Evolutionary conservation across 2,329 filamentous ascomycete genomes (phyloP).

Genomic region (Tolypocladium tropicale): DNA sequence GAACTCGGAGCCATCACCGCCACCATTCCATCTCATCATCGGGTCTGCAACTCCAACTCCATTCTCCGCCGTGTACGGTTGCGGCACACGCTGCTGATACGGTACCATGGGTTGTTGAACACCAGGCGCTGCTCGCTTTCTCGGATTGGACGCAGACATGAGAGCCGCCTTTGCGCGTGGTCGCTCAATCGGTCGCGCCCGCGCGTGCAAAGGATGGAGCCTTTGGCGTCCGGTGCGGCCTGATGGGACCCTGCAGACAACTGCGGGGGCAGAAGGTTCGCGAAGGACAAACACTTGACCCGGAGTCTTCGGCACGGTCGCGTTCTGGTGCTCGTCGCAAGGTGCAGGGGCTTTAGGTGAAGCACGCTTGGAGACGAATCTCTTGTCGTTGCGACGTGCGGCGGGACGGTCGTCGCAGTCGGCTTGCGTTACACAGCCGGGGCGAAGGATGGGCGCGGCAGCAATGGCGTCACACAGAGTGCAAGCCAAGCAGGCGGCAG

Average conservation of each 20-base stretch:
- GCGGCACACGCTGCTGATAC: conserved; percentile 38
- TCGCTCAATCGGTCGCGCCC: not conserved
- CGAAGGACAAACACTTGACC: not conserved
- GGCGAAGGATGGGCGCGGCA: not conserved
- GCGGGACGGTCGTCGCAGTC: not conserved
- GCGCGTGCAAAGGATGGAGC: not conserved
- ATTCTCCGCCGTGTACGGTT: conserved; percentile 32
- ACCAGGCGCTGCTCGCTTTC: conserved; percentile 69
- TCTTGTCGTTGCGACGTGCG: no score
- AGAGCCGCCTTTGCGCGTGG: not conserved
- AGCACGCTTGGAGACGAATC: not conserved
- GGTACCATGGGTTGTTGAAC: conserved; percentile 54
- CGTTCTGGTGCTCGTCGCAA: not conserved
- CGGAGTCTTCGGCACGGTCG: not conserved
- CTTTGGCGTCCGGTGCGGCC: not conserved
- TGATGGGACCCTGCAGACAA: not conserved
- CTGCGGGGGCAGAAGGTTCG: not conserved
- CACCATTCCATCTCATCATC: conserved; percentile 34
- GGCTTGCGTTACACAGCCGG: not conserved
- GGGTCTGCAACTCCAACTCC: conserved; percentile 36
- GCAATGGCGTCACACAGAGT: not conserved
- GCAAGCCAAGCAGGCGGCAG: not conserved
- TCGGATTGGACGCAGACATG: conserved; percentile 41
- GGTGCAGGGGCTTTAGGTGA: no score
- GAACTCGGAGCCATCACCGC: conserved; percentile 24